Evolutionary conservation across 2,329 filamentous ascomycete species (phyloP), one percentile per base, ranked within the genome.

Genomic region (Clarireedia homoeocarpa): DNA sequence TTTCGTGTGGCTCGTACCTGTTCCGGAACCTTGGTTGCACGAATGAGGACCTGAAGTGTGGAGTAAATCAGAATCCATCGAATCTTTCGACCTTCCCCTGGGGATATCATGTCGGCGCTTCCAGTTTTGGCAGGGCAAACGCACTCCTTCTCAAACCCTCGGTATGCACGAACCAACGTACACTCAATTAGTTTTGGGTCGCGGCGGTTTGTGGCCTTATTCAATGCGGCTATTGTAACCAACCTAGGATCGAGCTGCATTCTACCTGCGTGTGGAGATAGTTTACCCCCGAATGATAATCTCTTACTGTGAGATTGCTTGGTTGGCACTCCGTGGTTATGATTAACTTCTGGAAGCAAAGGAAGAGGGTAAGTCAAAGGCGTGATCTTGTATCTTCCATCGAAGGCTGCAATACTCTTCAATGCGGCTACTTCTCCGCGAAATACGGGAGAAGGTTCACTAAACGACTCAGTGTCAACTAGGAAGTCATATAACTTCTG

Each of bases 51-150:
- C 67, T 94, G 89, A 56, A 89, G 78, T 3, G 83, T 78, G 17
- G 83, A 79, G 64, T 92, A 92, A 6, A 92, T 78, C 38, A 91
- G 67, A 30, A 91, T 80, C 88, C 88, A 94, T 40, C 88, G 78
- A 15, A 91, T 80, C 69, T 90, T 91, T 42, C 89, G 82, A 1
- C 82, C 86, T 60, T 92, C 88, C 7, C 78, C 74, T 10, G 82
- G 71, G 0, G 80, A 78, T 1, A 85, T 67, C 64, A 81, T 83
- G 38, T 83, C 80, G 36, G 69, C 58, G 56, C 80, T 82, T 57
- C 85, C 80, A 0, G 73, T 72, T 58, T 79, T 83, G 20, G 74
- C 17, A 0, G 71, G 70, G 48, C 76, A 70, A 20, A 79, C 68
- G 6, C 75, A 76, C 6, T 82, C 77, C 52, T 82, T 79, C 65